Evolutionary conservation across 352 stramenopile species (phyloP).

Genomic region (Phytophthora pini): DNA sequence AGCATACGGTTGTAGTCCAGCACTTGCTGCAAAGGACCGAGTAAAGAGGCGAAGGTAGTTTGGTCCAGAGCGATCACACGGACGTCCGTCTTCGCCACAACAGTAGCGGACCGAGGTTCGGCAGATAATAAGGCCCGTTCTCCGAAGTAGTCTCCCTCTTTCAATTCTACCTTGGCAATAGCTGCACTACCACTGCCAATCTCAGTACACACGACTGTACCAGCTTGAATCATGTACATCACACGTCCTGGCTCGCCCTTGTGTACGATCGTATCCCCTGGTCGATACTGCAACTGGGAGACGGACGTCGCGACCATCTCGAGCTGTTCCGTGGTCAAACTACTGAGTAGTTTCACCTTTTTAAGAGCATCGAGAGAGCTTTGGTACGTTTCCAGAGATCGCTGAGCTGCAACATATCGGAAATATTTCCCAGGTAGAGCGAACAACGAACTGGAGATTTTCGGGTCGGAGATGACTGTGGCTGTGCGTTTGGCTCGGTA

Average conservation of each 20-base stretch:
- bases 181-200: constrained; percentile 53
- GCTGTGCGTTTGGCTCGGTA: constrained; percentile 63
- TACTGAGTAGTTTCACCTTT: constrained; percentile 50
- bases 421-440: constrained; percentile 59
- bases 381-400: constrained; percentile 48
- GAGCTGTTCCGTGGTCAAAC: constrained; percentile 54
- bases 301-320: constrained; percentile 49
- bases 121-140: constrained; percentile 90
- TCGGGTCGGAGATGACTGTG: constrained; percentile 47
- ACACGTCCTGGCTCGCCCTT: constrained; percentile 77
- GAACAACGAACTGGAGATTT: constrained; percentile 45
- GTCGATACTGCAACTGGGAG: constrained; percentile 52
- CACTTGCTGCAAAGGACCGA: constrained; percentile 90
- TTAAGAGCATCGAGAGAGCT: constrained; percentile 55
- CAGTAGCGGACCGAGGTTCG: constrained; percentile 89
- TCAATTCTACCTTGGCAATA: constrained; percentile 47
- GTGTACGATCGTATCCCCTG: constrained; percentile 74
- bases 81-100: constrained; percentile 70
- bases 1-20: constrained; percentile 77
- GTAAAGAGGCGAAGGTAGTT: constrained; percentile 91
- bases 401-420: constrained; percentile 52
- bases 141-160: constrained; percentile 91
- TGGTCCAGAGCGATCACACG: constrained; percentile 82
- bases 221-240: constrained; percentile 84
- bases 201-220: constrained; percentile 63